These are phyloP conservation scores for Metschnikowia gelsemii DNA, from an alignment of 805 yeast species.

Conservation along the genomic window DNA sequence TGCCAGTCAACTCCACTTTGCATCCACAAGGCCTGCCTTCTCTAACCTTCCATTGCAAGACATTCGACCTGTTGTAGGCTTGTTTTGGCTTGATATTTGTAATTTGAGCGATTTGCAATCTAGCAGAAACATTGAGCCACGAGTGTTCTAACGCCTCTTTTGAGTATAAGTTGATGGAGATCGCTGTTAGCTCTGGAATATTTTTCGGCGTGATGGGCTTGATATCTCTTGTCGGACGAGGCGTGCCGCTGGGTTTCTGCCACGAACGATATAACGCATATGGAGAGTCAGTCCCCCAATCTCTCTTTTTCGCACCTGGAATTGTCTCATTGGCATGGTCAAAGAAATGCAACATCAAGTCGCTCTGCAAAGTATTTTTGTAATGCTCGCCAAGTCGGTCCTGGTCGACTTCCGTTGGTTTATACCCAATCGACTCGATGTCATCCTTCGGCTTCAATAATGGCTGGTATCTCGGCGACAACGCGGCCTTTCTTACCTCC, in stretches of 20 bases:
- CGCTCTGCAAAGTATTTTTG: conserved; percentile 68
- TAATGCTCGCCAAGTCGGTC: conserved; percentile 82
- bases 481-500: conserved; percentile 65
- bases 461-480: conserved; percentile 74
- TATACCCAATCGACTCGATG: conserved; percentile 73
- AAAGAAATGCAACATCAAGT: conserved; percentile 74
- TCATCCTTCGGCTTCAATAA: conserved; percentile 68
- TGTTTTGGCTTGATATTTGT: conserved; percentile 85
- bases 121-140: conserved; percentile 72
- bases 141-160: conserved; percentile 67
- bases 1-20: conserved; percentile 71
- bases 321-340: conserved; percentile 57
- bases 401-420: conserved; percentile 70
- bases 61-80: conserved; percentile 72
- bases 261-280: conserved; percentile 82
- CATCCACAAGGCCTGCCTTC: conserved; percentile 92
- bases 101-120: conserved; percentile 82
- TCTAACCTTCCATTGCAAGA: conserved; percentile 82
- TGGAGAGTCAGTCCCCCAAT: conserved; percentile 87
- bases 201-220: conserved; percentile 64
- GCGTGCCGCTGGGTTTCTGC: conserved; percentile 72
- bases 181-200: conserved; percentile 67
- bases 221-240: conserved; percentile 71
- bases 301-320: conserved; percentile 69
- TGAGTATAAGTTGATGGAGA: conserved; percentile 75